Percentiles rank a stretch among this genome's conserved stretches.
Evolutionary conservation across 2,329 filamentous ascomycete species (phyloP).

Genomic region (Lomentospora prolificans): DNA sequence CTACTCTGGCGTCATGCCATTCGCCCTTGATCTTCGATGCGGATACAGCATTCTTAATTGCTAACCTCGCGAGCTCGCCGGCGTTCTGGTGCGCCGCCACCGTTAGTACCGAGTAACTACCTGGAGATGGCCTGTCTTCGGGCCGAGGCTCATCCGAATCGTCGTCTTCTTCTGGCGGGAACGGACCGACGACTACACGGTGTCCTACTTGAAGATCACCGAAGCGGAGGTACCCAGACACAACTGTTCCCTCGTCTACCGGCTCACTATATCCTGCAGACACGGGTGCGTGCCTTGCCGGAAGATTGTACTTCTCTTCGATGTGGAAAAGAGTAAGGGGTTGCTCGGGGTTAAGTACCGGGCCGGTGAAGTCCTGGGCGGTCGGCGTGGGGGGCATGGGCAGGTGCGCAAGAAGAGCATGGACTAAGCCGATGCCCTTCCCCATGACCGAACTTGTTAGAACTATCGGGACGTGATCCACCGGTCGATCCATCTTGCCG

Average conservation of each 20-base stretch:
- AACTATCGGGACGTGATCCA: slow-evolving; percentile 65
- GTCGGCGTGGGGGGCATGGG: slow-evolving; percentile 54
- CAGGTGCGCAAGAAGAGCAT: slow-evolving; percentile 68
- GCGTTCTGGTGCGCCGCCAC: slow-evolving; percentile 44
- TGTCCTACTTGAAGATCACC: slow-evolving; percentile 72
- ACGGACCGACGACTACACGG: slow-evolving; percentile 69
- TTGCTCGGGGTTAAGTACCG: slow-evolving; percentile 46
- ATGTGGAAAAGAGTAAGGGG: slow-evolving; percentile 70
- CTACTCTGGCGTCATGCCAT: slow-evolving; percentile 73
- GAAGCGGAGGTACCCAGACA: slow-evolving; percentile 76
- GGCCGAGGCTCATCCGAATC: slow-evolving; percentile 22
- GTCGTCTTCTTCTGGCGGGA: slow-evolving; percentile 47
- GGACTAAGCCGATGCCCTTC: slow-evolving; percentile 68
- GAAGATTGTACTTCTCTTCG: slow-evolving; percentile 77
- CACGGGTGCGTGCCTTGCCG: slow-evolving; percentile 41
- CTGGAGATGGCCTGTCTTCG: slow-evolving; percentile 36
- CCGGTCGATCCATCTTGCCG: slow-evolving; percentile 34
- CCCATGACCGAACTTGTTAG: slow-evolving; percentile 83
- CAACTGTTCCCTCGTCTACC: slow-evolving; percentile 54
- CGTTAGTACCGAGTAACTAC: slow-evolving; percentile 34
- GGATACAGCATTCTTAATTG: slow-evolving; percentile 41
- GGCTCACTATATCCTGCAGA: slow-evolving; percentile 17
- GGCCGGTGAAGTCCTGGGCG: slow-evolving; percentile 43
- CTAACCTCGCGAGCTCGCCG: slow-evolving; percentile 40
- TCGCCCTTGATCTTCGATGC: slow-evolving; percentile 48